phyloP scores from a whole-genome alignment of 1,284 basidiomycete genomes.

The Boletus mariae region DNA sequence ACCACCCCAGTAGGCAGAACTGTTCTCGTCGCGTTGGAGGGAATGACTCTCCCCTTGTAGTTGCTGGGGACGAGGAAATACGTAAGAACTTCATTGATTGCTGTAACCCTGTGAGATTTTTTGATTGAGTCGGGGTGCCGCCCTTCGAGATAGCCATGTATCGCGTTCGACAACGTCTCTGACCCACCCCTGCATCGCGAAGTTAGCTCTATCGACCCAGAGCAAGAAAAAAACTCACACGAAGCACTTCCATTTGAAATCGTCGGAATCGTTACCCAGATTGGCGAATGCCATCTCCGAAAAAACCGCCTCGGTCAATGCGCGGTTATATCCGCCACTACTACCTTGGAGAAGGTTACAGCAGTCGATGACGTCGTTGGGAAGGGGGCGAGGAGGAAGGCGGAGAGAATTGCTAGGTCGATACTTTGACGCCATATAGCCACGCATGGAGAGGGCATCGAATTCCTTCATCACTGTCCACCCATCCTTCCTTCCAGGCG shows the following conservation, averaged over 20 bases:
- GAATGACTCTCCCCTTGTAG: background rate
- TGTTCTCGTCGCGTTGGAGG: background rate
- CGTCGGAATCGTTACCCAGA: conserved; percentile 4
- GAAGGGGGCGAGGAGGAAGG: conserved; percentile 8
- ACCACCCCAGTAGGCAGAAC: background rate
- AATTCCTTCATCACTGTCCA: conserved; percentile 4
- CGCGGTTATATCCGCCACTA: conserved; percentile 16
- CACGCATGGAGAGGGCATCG: conserved; percentile 10
- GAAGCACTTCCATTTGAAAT: conserved; percentile 23
- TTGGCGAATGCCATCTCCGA: conserved; percentile 12
- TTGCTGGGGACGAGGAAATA: background rate
- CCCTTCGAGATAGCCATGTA: conserved; percentile 14
- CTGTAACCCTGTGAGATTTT: conserved; percentile 7
- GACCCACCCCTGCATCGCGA: conserved; percentile 17
- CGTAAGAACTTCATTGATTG: background rate
- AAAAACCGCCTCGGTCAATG: conserved; percentile 20
- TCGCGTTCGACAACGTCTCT: conserved; percentile 15
- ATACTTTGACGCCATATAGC: conserved; percentile 17
- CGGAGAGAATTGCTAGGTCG: conserved; percentile 9
- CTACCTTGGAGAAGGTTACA: conserved; percentile 14
- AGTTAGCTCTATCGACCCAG: background rate
- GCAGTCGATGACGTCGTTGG: conserved; percentile 17
- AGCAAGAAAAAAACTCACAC: conserved; percentile 4
- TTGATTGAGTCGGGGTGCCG: background rate
- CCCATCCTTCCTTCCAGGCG: background rate